Conservation (phyloP, 768 basidiomycete species). For the Boletus sp. region DNA sequence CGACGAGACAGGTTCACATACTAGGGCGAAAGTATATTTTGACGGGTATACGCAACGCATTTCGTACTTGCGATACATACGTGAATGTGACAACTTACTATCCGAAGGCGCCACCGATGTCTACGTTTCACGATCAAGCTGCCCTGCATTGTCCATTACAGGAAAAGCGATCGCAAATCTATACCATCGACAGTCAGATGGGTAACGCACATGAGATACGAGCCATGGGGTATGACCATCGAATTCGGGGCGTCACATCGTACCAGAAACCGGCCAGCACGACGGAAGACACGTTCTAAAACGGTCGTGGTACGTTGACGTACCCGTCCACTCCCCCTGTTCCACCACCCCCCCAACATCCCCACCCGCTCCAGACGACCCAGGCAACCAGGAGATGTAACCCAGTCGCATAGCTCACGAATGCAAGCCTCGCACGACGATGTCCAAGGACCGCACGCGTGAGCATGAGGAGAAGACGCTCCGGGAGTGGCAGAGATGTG, state of each 20-base stretch:
- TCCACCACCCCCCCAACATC: conserved; percentile 50
- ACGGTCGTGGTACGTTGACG: conserved; percentile 16
- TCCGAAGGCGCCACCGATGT: too few species aligned
- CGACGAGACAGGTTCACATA: too few species aligned
- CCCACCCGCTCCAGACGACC: conserved; percentile 55
- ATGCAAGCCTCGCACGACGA: conserved; percentile 84
- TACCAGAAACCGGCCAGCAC: neutral
- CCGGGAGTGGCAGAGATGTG: conserved; percentile 86
- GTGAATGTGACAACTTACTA: too few species aligned
- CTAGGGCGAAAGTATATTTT: too few species aligned
- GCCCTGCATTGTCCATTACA: too few species aligned
- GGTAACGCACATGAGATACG: neutral
- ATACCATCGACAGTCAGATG: neutral
- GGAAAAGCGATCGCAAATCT: too few species aligned
- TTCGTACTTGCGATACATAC: too few species aligned
- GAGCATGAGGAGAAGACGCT: conserved; percentile 81
- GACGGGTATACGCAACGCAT: too few species aligned
- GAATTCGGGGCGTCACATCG: neutral
- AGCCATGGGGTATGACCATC: neutral
- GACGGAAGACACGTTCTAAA: conserved; percentile 2
- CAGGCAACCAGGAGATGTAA: conserved; percentile 82
- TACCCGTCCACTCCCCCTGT: neutral
- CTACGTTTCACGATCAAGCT: too few species aligned
- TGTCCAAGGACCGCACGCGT: conserved; percentile 87
- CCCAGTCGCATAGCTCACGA: conserved; percentile 81